Evolutionary conservation across 768 basidiomycete species (phyloP).

Genomic region (Leccinum subgranulosum): DNA sequence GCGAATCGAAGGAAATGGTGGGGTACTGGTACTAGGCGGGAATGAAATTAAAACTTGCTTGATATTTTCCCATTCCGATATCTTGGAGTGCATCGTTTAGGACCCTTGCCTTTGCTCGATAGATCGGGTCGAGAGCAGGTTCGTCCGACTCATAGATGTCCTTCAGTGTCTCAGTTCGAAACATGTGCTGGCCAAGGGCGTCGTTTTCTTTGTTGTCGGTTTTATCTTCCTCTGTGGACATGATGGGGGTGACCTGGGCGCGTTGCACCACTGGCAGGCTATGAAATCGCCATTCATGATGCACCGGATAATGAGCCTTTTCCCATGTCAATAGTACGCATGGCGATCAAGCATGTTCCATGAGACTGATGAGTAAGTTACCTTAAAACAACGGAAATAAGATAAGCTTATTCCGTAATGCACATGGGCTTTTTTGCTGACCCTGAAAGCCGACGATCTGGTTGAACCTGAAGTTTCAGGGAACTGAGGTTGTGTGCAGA

Average conservation of each 20-base stretch:
- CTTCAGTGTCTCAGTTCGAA: conserved; percentile 10
- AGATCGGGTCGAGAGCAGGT: conserved; percentile 48
- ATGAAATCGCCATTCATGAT: too few relatives aligned
- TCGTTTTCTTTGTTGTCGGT: conserved; percentile 2
- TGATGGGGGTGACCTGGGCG: background rate
- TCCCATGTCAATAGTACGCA: background rate
- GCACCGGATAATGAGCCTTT: too few relatives aligned
- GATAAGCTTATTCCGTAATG: background rate
- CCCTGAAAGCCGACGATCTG: too few relatives aligned
- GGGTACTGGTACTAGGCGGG: background rate
- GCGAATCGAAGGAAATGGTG: background rate
- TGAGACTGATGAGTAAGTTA: background rate
- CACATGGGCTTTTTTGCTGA: background rate
- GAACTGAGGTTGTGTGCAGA: background rate
- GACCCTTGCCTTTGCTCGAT: conserved; percentile 54
- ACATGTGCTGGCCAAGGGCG: background rate
- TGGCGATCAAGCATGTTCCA: too few relatives aligned
- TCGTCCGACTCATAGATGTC: conserved; percentile 25
- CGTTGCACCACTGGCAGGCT: background rate
- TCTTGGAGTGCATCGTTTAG: conserved; percentile 62
- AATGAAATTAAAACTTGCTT: conserved; percentile 34
- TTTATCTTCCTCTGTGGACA: conserved; percentile 15
- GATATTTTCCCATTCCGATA: conserved; percentile 71
- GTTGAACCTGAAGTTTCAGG: background rate
- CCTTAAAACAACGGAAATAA: background rate